Base-by-base conservation (phyloP, 768 basidiomycete genomes). In the Gloeostereum incarnatum region DNA sequence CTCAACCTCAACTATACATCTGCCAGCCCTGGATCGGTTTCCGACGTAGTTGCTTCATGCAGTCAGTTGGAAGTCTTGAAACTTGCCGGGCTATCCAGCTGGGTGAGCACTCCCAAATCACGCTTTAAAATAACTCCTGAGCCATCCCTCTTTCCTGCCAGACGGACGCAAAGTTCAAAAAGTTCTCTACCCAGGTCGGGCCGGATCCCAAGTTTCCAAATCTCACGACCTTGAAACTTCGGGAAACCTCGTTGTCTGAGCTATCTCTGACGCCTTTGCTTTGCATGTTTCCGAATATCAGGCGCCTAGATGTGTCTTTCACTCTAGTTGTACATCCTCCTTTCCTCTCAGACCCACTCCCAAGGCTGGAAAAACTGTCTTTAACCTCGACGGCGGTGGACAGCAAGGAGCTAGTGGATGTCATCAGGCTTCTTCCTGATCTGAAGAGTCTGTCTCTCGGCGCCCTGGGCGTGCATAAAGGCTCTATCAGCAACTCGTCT, bases 1-100 rank as follows among this genome's bases (percentile, higher is more conserved):
- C 48, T 80, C 33, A 82, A 84, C 45, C 51, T 83, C 24, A 81
- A 68, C 47, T 75, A 75, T 42, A 85, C 82, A 2, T 61, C 71
- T 3, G 66, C 68, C 4, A 55, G 71, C 1, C 73, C 79, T 0
- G 40, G 45, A 1, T 68, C 73, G 11, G 50, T 84, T 6, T 58
- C 62, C 1, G 56, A 63, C 6, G 46, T 79, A 13, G 48, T 56
- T 3, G 55, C 50, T 3, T 59, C 53, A 33, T 66, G 69, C 41
- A 45, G 49, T 16, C 47, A 60, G 6, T 44, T 84, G 13, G 63
- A 75, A 46, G 68, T 73, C 1, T 51, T 84, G 29, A 84, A 84
- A 49, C 53, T 78, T 4, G 77, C 81, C 3, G 77, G 75, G 4
- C 67, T 82, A 38, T 54, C 61, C 9, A 78, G 66, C 47, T 78